phyloP scores from a whole-genome alignment of 169 alveolate species.

The Plasmodium blacklocki region DNA sequence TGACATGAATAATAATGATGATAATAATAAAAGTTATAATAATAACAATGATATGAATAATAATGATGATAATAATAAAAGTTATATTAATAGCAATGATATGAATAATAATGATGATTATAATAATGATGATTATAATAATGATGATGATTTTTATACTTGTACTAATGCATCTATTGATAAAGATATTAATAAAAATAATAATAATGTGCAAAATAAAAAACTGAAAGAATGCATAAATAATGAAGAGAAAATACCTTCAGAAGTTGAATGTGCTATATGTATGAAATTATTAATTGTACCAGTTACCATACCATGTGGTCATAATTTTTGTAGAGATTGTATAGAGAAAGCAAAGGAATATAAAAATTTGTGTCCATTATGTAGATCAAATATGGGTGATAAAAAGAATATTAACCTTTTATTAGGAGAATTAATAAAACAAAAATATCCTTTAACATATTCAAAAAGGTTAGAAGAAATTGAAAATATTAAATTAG shows the following conservation, averaged over 20 bases:
- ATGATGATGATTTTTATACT: no score
- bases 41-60: neutral
- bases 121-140: no score
- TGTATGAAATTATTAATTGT: constrained; percentile 82
- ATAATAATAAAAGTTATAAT: neutral
- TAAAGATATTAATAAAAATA: neutral
- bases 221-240: neutral
- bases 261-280: constrained; percentile 71
- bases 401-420: constrained; percentile 74
- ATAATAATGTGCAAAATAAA: neutral
- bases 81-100: no score
- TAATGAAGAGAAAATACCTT: constrained; percentile 21
- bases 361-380: constrained; percentile 76
- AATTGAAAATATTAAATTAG: constrained; percentile 42
- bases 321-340: constrained; percentile 86
- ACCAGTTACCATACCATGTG: constrained; percentile 87
- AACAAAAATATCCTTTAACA: constrained; percentile 70
- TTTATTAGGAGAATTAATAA: constrained; percentile 66
- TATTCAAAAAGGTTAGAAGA: constrained; percentile 66
- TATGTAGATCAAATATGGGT: constrained; percentile 77
- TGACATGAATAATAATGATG: no score
- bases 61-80: no score
- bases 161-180: no score
- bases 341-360: constrained; percentile 83
- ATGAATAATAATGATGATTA: no score